Conservation (phyloP, 352 stramenopile genomes). For the Phytopythium litorale region DNA sequence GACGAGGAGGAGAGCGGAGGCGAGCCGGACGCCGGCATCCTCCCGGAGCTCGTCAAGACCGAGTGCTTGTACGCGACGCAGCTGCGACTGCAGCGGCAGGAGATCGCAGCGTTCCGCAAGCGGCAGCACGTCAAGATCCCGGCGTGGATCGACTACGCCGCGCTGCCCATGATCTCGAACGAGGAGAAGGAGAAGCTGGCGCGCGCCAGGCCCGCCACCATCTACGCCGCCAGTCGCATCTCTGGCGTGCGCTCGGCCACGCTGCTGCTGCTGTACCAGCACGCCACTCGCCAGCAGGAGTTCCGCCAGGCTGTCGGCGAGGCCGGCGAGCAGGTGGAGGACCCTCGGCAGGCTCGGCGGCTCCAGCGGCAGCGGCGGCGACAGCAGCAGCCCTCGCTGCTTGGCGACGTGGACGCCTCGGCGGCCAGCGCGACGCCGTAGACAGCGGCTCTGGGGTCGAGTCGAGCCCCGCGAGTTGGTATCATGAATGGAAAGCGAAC, state of each 20-base stretch:
- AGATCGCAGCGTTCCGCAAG: conserved; percentile 95
- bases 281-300: conserved; percentile 41
- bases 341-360: neutral
- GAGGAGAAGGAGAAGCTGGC: conserved; percentile 95
- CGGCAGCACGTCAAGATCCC: conserved; percentile 94
- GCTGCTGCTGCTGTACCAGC: conserved; percentile 72
- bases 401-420: neutral
- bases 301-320: conserved; percentile 1
- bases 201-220: conserved; percentile 83
- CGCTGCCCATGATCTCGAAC: conserved; percentile 94
- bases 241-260: conserved; percentile 83
- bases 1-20: conserved; percentile 3
- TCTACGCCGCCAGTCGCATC: conserved; percentile 95
- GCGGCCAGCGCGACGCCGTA: neutral
- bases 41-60: conserved; percentile 65
- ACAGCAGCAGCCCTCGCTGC: neutral
- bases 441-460: neutral
- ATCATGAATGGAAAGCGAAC: conserved; percentile 2
- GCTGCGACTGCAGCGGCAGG: conserved; percentile 90
- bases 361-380: conserved; percentile 4
- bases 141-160: conserved; percentile 89
- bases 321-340: neutral
- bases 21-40: conserved; percentile 13
- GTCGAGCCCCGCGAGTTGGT: neutral
- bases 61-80: conserved; percentile 94